Base-by-base conservation (phyloP, 164 flowering plant genomes). In the Annona cherimola region DNA sequence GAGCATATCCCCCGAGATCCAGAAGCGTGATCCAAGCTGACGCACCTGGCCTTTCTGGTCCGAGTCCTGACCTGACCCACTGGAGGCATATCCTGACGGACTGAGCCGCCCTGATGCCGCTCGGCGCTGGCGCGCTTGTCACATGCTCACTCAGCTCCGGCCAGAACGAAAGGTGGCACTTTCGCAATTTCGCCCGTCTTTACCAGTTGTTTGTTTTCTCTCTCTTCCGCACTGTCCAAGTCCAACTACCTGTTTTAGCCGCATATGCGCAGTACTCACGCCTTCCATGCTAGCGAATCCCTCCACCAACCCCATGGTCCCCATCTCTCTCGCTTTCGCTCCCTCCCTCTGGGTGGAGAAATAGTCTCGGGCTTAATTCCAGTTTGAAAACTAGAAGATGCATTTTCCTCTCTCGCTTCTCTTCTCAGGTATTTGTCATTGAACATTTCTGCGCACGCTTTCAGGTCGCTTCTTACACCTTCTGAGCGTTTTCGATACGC, bases 231-330 rank as follows among this genome's bases (percentile, higher is more conserved):
- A 3, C 18, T 39, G 43, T 11, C 19, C n/a, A 40, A 8, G 1
- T 39, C 8, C 60, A 67, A 73, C 75, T 60, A 70, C 44, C 66
- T 67, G 42, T 45, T 43, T 44, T 44, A 26, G 65, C 43, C 19
- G 39, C 75, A 67, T 73, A 66, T 60, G 70, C 66, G 14, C 19
- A 20, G 65, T 40, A 57, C 70, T 73, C 75, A 73, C 40, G 66
- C 75, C 70, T 73, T 67, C 57, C 71, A 35, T 40, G 75, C 70
- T 66, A 40, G 45, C 68, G 46, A 61, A 18, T 61, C 20, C 57
- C 11, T 6, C 4, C 63, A 18, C 63, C 40, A 41, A 14, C 45
- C 66, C 43, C 14, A 2, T 35, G 41, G 4, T 12, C 40, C 6
- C 3, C 12, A 9, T 20, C 42, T 62, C 65, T 26, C 42, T 5